phyloP scores from a whole-genome alignment of 1,284 basidiomycete species.

The Apiotrichum montevideense region DNA sequence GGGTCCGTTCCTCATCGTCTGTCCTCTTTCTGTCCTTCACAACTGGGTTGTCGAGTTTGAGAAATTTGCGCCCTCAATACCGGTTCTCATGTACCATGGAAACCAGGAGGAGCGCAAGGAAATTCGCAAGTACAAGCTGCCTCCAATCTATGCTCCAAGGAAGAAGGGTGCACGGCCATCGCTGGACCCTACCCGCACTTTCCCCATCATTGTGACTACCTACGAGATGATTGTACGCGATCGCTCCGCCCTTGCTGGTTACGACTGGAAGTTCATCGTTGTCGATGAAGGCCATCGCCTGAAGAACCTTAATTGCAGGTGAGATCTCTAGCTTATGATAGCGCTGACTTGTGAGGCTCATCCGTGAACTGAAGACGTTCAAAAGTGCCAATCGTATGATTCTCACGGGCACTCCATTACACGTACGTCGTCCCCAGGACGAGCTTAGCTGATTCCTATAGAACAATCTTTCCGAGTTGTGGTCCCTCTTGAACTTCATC shows the following conservation, averaged over 20 bases:
- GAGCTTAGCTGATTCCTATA: slow-evolving; percentile 32
- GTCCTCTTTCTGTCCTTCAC: slow-evolving; percentile 82
- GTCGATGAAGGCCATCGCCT: slow-evolving; percentile 93
- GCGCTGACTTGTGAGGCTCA: slow-evolving; percentile 51
- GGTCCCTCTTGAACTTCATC: slow-evolving; percentile 92
- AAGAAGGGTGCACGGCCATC: slow-evolving; percentile 24
- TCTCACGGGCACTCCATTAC: slow-evolving; percentile 86
- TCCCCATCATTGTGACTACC: slow-evolving; percentile 64
- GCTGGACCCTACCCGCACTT: slow-evolving; percentile 26
- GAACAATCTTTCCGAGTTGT: slow-evolving; percentile 92
- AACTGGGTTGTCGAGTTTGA: slow-evolving; percentile 87
- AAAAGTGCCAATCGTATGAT: slow-evolving; percentile 80
- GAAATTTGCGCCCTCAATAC: slow-evolving; percentile 69
- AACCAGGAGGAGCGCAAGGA: slow-evolving; percentile 67
- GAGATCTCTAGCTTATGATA: not conserved
- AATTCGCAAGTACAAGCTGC: slow-evolving; percentile 53
- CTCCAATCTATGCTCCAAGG: slow-evolving; percentile 16
- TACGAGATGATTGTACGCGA: slow-evolving; percentile 92
- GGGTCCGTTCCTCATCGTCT: slow-evolving; percentile 81
- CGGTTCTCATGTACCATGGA: slow-evolving; percentile 78
- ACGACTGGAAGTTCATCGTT: slow-evolving; percentile 86
- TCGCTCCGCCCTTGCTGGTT: slow-evolving; percentile 58
- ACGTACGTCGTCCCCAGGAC: slow-evolving; percentile 53
- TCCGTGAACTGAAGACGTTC: slow-evolving; percentile 86
- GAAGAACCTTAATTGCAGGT: slow-evolving; percentile 83